Evolutionary conservation across 768 basidiomycete species (phyloP).

Genomic region (Podaxis pistillaris): DNA sequence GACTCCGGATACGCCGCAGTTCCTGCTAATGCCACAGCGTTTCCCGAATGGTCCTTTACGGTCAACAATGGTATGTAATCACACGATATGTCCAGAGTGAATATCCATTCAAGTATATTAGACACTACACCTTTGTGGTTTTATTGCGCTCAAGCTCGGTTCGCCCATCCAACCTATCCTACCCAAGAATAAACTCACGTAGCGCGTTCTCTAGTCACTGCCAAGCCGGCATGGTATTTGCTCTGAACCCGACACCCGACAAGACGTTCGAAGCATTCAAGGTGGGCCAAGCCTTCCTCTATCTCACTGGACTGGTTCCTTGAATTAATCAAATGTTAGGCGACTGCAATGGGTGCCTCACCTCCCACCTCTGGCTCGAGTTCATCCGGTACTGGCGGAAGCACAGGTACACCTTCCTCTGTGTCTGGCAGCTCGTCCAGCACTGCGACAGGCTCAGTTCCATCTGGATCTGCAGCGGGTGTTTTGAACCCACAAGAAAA

Average conservation of each 20-base stretch:
- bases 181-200: not conserved
- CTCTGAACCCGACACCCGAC: slow-evolving; percentile 46
- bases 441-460: too few species aligned
- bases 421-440: too few species aligned
- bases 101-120: not conserved
- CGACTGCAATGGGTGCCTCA: not conserved
- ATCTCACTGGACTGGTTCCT: not conserved
- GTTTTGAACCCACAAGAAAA: too few species aligned
- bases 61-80: slow-evolving; percentile 27
- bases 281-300: slow-evolving; percentile 12
- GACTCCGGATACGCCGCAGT: slow-evolving; percentile 48
- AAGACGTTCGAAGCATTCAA: slow-evolving; percentile 43
- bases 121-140: slow-evolving; percentile 49
- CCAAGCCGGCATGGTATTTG: slow-evolving; percentile 51
- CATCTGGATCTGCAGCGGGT: too few species aligned
- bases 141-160: slow-evolving; percentile 44
- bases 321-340: not conserved
- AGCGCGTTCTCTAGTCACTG: slow-evolving; percentile 37
- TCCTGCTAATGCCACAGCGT: slow-evolving; percentile 30
- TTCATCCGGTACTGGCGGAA: too few species aligned
- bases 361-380: too few species aligned
- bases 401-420: too few species aligned
- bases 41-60: slow-evolving; percentile 36
- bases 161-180: slow-evolving; percentile 8
- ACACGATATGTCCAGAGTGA: not conserved